These are phyloP conservation scores for Purpureocillium lavendulum DNA, from an alignment of 2,329 filamentous ascomycete genomes.

Conservation along the genomic window DNA sequence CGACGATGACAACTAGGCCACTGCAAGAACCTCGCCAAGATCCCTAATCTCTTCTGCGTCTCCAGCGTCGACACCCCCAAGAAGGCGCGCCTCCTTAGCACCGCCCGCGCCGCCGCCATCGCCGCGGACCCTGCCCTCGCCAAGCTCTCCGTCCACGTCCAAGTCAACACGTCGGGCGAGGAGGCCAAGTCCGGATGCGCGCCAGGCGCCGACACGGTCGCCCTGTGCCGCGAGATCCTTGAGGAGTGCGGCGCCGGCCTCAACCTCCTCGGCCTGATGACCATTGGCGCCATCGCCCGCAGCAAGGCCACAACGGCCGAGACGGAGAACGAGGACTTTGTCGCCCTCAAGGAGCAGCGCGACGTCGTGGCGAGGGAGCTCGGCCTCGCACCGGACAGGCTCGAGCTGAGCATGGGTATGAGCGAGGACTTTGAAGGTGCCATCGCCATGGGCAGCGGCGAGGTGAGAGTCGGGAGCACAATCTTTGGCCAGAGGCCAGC, in stretches of 20 bases:
- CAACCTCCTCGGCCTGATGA: conserved; percentile 80
- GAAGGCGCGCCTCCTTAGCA: conserved; percentile 77
- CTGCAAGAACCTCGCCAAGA: conserved; percentile 77
- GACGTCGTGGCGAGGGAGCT: conserved; percentile 56
- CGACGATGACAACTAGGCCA: conserved; percentile 53
- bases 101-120: conserved; percentile 57
- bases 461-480: conserved; percentile 87
- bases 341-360: conserved; percentile 56
- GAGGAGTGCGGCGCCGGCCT: conserved; percentile 61
- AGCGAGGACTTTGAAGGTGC: conserved; percentile 92
- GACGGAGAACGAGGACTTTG: conserved; percentile 88
- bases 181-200: conserved; percentile 73
- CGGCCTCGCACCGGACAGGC: conserved; percentile 32
- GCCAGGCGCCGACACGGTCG: conserved; percentile 52
- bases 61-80: conserved; percentile 83
- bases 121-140: conserved; percentile 26
- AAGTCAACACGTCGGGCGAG: conserved; percentile 93
- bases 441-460: conserved; percentile 71
- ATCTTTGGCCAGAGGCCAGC: conserved; percentile 82
- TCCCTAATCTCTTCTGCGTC: conserved; percentile 85
- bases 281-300: conserved; percentile 88
- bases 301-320: conserved; percentile 65
- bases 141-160: conserved; percentile 69
- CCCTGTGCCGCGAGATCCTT: conserved; percentile 61
- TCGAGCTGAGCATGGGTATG: conserved; percentile 98